Evolutionary conservation across 352 stramenopile genomes (phyloP), one percentile per base, ranked within the genome.

Genomic region (Phytophthora citrophthora): DNA sequence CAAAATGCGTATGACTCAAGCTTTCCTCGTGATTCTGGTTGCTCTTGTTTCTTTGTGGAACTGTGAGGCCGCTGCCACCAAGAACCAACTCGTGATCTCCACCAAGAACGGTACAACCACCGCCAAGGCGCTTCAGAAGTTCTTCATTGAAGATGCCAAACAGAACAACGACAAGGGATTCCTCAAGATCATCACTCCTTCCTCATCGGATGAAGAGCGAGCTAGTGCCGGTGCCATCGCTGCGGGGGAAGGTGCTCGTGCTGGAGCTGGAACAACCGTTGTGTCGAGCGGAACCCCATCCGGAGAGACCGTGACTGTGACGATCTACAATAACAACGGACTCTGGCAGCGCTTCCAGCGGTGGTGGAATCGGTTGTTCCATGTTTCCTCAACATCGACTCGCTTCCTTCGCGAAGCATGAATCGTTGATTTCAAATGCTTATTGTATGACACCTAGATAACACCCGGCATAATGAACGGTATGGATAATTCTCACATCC

Each of bases 321-420:
- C 61, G 1, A 43, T 64, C 29, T 69, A 64, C 54, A 64, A 64
- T 54, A 69, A 69, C 46, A 64, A 69, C 23, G 61, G 61, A 29
- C 54, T 69, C 36, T 69, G 55, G 61, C 61, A 69, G 39, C 48
- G 56, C 8, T 59, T 69, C 36, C 27, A 54, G 45, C 41, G 38
- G 38, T 69, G 61, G 61, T 69, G 61, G 54, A 69, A 64, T n/a
- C 27, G 56, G 2, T 16, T 64, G 5, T 64, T 69, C 15, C 5
- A 41, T 46, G 39, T 5, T 1, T 54, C 49, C 27, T 57, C 29
- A 34, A 4, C 29, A 34, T 34, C 45, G 20, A 64, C n/a, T 23
- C 54, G 54, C 13, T 34, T 53, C 18, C 44, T 63, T 43, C 55
- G 55, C n/a, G 36, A 50, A 64, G 23, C 46, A 10, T 54, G n/a